These are phyloP conservation scores for Rhizophagus sp. DNA, from an alignment of 192 early-diverging fungal genomes.

Conservation along the genomic window DNA sequence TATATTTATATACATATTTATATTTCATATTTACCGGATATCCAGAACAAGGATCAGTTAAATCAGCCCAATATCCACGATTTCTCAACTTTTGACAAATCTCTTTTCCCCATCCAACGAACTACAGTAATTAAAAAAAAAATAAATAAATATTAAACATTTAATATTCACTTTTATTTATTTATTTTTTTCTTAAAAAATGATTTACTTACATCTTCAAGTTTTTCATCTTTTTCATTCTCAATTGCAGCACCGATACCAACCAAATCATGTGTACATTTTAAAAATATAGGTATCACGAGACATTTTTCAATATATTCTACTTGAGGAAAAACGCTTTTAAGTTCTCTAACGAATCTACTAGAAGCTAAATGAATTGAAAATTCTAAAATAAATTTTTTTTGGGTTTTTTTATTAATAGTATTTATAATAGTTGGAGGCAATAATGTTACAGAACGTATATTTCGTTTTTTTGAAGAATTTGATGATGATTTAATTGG, in stretches of 20 bases:
- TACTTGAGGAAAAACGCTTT: constrained; percentile 66
- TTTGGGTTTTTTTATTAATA: constrained; percentile 8
- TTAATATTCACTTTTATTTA: neutral
- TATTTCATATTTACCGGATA: constrained; percentile 59
- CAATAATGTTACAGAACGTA: constrained; percentile 2
- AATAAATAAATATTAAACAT: too few relatives aligned
- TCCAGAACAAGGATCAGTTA: constrained; percentile 91
- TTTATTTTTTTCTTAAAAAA: neutral
- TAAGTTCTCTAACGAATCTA: constrained; percentile 67
- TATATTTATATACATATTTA: neutral
- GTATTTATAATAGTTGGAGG: neutral
- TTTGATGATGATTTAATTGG: neutral
- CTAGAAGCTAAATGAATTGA: constrained; percentile 48
- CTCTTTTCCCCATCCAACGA: constrained; percentile 68
- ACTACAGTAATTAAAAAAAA: constrained; percentile 43
- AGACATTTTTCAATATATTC: constrained; percentile 52
- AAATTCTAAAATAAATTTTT: constrained; percentile 41
- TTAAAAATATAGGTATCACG: constrained; percentile 83
- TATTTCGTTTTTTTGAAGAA: neutral
- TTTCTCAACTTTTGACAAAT: constrained; percentile 55
- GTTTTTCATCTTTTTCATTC: constrained; percentile 77
- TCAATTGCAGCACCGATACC: constrained; percentile 69
- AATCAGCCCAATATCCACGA: constrained; percentile 81
- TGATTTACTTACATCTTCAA: constrained; percentile 63
- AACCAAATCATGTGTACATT: constrained; percentile 74